Conservation (phyloP, 495 filamentous ascomycete genomes). For the Aspergillus taichungensis region DNA sequence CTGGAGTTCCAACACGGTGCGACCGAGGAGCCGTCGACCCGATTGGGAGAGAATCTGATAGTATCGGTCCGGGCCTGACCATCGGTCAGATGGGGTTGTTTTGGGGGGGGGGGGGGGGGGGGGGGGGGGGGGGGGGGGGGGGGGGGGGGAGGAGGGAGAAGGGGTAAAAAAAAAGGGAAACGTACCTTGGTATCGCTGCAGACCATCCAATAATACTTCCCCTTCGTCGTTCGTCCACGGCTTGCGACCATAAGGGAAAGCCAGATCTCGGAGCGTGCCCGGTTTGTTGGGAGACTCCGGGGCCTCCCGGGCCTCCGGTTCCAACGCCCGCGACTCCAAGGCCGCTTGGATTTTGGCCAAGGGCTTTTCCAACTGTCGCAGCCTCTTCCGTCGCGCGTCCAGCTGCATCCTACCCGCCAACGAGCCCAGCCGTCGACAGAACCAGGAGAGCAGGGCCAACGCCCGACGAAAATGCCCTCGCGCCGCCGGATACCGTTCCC, state of each 20-base stretch:
- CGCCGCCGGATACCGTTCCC: neutral
- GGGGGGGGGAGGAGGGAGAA: too few relatives aligned
- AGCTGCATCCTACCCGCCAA: too few relatives aligned
- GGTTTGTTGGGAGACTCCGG: too few relatives aligned
- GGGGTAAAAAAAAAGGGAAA: neutral
- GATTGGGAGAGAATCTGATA: constrained; percentile 8
- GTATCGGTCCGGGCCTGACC: constrained; percentile 11
- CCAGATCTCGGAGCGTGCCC: neutral
- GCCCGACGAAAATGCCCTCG: constrained; percentile 7
- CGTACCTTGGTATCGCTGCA: constrained; percentile 15
- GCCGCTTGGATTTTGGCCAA: neutral
- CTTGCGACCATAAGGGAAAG: neutral
- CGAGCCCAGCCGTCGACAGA: constrained; percentile 1
- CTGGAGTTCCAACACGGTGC: constrained; percentile 8
- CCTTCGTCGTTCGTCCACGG: constrained; percentile 14
- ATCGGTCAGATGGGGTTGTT: neutral
- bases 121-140: too few relatives aligned
- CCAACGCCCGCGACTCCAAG: neutral
- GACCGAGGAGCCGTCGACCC: constrained; percentile 5
- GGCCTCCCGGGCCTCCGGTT: too few relatives aligned
- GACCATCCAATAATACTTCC: constrained; percentile 9
- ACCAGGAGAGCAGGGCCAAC: constrained; percentile 9
- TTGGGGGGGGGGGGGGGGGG: too few relatives aligned
- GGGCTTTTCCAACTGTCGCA: too few relatives aligned
- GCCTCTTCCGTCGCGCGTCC: too few relatives aligned